phyloP scores from a whole-genome alignment of 306 rosid genomes.

The Corylus heterophylla region DNA sequence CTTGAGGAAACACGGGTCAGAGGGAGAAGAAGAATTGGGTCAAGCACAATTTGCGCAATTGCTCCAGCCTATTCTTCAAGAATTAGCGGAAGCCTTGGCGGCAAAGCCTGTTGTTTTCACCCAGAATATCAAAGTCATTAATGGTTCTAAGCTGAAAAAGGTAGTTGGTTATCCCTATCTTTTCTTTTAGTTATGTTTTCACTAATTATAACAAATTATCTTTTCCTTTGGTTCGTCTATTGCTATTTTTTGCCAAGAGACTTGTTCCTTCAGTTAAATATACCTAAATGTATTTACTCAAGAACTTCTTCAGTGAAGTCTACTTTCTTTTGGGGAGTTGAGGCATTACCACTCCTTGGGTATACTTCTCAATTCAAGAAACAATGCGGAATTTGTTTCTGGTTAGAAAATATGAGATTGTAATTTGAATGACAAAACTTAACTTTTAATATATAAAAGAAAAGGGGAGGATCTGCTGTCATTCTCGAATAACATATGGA shows the following conservation, averaged over 20 bases:
- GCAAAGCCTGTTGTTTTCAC: conserved; percentile 48
- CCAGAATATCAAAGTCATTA: conserved; percentile 59
- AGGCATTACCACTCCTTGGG: neutral
- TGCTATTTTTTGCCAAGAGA: conserved; percentile 13
- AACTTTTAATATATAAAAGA: conserved; percentile 12
- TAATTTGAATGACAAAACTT: neutral
- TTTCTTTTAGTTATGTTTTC: neutral
- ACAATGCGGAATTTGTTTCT: neutral
- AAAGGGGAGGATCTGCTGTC: neutral
- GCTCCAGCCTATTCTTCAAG: conserved; percentile 85
- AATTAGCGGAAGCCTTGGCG: conserved; percentile 69
- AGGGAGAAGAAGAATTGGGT: conserved; percentile 79
- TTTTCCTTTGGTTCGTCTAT: neutral
- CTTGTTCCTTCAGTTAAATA: neutral
- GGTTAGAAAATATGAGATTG: neutral
- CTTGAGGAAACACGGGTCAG: conserved; percentile 62
- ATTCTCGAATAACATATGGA: neutral
- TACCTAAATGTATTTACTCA: neutral
- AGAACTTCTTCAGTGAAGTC: conserved; percentile 5
- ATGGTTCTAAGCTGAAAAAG: conserved; percentile 79
- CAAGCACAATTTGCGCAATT: conserved; percentile 95
- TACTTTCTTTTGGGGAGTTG: conserved; percentile 13
- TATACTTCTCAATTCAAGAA: neutral
- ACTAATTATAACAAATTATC: neutral
- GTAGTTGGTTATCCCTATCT: conserved; percentile 33